Evolutionary conservation across 176 grass and related monocot genomes (phyloP).

Genomic region (Avena eriantha): DNA sequence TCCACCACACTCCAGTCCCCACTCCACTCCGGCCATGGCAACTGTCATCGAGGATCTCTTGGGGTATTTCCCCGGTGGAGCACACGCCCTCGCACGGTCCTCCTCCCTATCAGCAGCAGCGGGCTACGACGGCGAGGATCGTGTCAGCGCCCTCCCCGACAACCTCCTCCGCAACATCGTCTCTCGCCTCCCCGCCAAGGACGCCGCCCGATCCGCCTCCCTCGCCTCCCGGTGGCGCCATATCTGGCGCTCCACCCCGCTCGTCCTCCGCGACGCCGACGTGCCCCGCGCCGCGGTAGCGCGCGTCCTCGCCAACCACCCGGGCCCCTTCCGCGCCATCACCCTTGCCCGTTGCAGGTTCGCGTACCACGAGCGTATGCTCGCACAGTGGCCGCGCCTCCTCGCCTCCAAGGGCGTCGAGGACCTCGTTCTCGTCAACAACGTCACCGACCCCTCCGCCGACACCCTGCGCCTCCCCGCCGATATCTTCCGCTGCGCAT

Average conservation of each 20-base stretch:
- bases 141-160: not conserved
- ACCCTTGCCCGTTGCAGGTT: not conserved
- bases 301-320: conserved; percentile 13
- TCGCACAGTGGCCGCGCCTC: conserved; percentile 8
- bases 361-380: not conserved
- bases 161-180: conserved; percentile 9
- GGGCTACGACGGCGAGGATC: conserved; percentile 10
- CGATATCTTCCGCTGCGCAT: conserved; percentile 5
- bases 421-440: conserved; percentile 14
- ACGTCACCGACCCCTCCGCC: not conserved
- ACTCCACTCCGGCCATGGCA: conserved; percentile 12
- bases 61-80: conserved; percentile 5
- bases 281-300: not conserved
- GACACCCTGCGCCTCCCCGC: not conserved
- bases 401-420: conserved; percentile 5
- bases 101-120: not conserved
- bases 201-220: not conserved
- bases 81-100: not conserved
- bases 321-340: conserved; percentile 1
- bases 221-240: conserved; percentile 17
- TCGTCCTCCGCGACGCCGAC: conserved; percentile 1
- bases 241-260: not conserved
- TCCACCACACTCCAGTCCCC: not conserved
- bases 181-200: conserved; percentile 1
- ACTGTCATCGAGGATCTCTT: not conserved